A percentile compares a stretch with the other conserved stretches of the same genome.
Evolutionary conservation across 768 basidiomycete species (phyloP).

Genomic region (Leucosporidium scottii): DNA sequence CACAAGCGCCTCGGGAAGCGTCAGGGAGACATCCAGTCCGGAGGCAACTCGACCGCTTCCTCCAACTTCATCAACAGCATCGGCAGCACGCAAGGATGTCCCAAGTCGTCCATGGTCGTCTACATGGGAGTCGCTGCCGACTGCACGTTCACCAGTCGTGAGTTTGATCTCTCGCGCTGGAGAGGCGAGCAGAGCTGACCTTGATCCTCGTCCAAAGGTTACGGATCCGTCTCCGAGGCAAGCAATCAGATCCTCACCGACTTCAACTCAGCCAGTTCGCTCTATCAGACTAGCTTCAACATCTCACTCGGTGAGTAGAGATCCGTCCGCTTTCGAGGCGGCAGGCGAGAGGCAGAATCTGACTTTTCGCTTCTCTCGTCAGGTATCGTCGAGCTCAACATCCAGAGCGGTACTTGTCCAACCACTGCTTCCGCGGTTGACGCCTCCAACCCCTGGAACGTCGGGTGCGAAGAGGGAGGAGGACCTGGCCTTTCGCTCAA

Average conservation of each 20-base stretch:
- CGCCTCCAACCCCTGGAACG: slow-evolving; percentile 60
- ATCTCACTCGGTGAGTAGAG: slow-evolving; percentile 57
- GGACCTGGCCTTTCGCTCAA: slow-evolving; percentile 51
- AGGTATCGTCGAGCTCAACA: slow-evolving; percentile 62
- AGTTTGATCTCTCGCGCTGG: neutral
- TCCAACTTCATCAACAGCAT: slow-evolving; percentile 63
- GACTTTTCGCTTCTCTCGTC: no score
- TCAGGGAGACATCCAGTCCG: slow-evolving; percentile 35
- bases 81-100: slow-evolving; percentile 64
- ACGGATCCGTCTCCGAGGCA: slow-evolving; percentile 60
- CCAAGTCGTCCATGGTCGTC: slow-evolving; percentile 59
- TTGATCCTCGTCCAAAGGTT: slow-evolving; percentile 40
- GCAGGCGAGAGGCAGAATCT: no score
- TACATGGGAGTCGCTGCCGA: slow-evolving; percentile 87
- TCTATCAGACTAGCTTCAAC: slow-evolving; percentile 63
- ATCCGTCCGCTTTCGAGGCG: neutral
- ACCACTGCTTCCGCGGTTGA: slow-evolving; percentile 47
- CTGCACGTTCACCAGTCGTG: slow-evolving; percentile 58
- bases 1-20: slow-evolving; percentile 3
- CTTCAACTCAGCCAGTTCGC: slow-evolving; percentile 36
- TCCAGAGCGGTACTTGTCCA: slow-evolving; percentile 66
- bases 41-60: slow-evolving; percentile 34
- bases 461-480: slow-evolving; percentile 38
- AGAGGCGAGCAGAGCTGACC: neutral
- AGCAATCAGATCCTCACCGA: slow-evolving; percentile 61